Evolutionary conservation across 2,329 filamentous ascomycete species (phyloP), one percentile per base, ranked within the genome.

Genomic region (Penicillium aurantiogriseum): DNA sequence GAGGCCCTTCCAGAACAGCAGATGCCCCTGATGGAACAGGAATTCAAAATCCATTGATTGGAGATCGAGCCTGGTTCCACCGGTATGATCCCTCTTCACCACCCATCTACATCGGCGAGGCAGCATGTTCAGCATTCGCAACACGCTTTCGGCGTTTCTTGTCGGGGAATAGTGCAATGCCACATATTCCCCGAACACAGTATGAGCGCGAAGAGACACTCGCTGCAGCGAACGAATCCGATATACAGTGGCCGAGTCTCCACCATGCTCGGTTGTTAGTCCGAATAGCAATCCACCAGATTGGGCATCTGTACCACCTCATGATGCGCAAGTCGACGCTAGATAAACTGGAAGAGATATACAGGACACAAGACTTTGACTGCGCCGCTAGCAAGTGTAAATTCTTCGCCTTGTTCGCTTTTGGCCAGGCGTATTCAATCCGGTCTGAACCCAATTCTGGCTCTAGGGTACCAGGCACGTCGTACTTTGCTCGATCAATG

Each of bases 381-480:
- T 67, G 59, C 64, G 40, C 71, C 40, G 17, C 74, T 50, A 77
- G 75, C 65, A 63, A 78, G 11, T 79, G 76, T 64, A 79, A 79
- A 43, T 77, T 79, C 42, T 80, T 77, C 43, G 73, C 74, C 0
- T 60, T 80, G 9, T 79, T 80, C 67, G 76, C 76, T 0, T 69
- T 80, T 40, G 78, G 78, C 0, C 76, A 80, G 49, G 76, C 77
- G 2, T 80, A 80, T 55, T 77, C 77, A 0, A 75, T 76, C 48
- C 65, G 76, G 1, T 71, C 74, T 2, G 57, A 72, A 56, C 62
- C 71, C 54, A 65, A 64, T 2, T 65, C 67, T 17, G 71, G 69
- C n/a, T 68, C 65, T 4, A 65, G 68, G 8, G 76, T 80, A 1
- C 77, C 78, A 0, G 78, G 78, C 0, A 78, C 76, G 1, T 72